Conservation (phyloP, 345 rosid species). For the Euphorbia pulcherrima region DNA sequence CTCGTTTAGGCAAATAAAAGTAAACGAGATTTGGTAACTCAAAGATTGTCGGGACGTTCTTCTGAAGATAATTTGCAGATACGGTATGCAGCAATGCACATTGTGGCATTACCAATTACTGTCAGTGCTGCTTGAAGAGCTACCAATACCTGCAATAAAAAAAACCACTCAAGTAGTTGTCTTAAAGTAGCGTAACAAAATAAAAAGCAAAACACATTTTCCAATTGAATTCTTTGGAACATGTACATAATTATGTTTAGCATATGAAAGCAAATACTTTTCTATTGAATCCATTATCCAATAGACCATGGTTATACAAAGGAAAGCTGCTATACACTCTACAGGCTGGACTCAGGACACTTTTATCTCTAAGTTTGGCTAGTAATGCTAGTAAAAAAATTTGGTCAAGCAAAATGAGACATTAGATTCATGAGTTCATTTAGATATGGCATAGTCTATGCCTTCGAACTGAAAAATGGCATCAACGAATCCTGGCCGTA, state of each 20-base stretch:
- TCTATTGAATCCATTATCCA: neutral
- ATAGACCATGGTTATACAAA: neutral
- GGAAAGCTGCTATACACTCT: neutral
- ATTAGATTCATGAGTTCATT: neutral
- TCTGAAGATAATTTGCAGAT: slow-evolving; percentile 47
- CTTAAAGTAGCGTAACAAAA: too few relatives aligned
- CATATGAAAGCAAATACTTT: too few relatives aligned
- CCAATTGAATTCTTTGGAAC: too few relatives aligned
- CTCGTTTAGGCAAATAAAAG: neutral
- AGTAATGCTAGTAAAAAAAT: neutral
- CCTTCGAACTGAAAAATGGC: neutral
- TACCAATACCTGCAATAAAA: slow-evolving; percentile 58
- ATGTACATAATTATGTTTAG: too few relatives aligned
- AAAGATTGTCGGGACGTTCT: slow-evolving; percentile 43
- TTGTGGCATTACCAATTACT: slow-evolving; percentile 66
- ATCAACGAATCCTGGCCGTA: neutral
- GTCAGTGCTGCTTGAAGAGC: slow-evolving; percentile 83
- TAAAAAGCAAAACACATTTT: too few relatives aligned
- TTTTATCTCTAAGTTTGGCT: neutral
- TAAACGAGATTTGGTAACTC: slow-evolving; percentile 17
- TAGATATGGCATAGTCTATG: neutral
- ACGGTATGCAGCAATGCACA: slow-evolving; percentile 80
- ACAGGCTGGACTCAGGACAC: neutral
- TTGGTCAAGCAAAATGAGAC: neutral
- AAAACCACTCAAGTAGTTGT: neutral